These are phyloP conservation scores for Fusarium coicis DNA, from an alignment of 2,329 filamentous ascomycete species.

Conservation along the genomic window DNA sequence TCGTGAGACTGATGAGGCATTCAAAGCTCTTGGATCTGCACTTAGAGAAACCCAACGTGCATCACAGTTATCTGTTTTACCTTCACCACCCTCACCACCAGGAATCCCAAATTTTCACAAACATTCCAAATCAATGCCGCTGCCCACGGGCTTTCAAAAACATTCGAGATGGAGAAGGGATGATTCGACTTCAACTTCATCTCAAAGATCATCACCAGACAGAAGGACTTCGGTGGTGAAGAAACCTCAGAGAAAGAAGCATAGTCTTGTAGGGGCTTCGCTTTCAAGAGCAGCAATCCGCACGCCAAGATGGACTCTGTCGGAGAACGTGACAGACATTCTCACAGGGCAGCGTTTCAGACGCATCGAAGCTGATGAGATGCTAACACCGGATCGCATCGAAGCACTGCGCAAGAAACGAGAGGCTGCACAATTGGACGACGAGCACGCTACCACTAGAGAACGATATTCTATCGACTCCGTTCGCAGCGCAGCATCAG, in stretches of 20 bases:
- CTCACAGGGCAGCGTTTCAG: constrained; percentile 66
- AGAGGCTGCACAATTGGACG: constrained; percentile 42
- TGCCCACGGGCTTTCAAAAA: constrained; percentile 33
- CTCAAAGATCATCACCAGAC: constrained; percentile 28
- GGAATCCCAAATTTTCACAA: constrained; percentile 27
- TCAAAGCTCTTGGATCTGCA: constrained; percentile 57
- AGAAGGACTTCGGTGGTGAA: constrained; percentile 53
- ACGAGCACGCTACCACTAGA: constrained; percentile 12
- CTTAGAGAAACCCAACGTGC: constrained; percentile 50
- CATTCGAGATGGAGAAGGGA: constrained; percentile 25
- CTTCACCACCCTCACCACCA: constrained; percentile 29
- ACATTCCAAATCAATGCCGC: constrained; percentile 40
- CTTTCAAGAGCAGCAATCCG: constrained; percentile 32
- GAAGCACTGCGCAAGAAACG: constrained; percentile 56
- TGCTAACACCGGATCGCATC: constrained; percentile 64
- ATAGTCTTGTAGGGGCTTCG: constrained; percentile 12
- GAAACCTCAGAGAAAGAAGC: constrained; percentile 56
- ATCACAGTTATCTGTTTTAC: constrained; percentile 29
- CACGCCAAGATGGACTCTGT: constrained; percentile 61
- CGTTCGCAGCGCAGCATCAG: constrained; percentile 34
- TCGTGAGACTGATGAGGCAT: constrained; percentile 61
- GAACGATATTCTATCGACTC: constrained; percentile 42
- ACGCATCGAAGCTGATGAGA: constrained; percentile 68
- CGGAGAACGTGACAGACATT: constrained; percentile 67
- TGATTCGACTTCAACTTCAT: constrained; percentile 15